These are phyloP conservation scores for Barnettozyma californica DNA, from an alignment of 805 yeast genomes.

Conservation along the genomic window DNA sequence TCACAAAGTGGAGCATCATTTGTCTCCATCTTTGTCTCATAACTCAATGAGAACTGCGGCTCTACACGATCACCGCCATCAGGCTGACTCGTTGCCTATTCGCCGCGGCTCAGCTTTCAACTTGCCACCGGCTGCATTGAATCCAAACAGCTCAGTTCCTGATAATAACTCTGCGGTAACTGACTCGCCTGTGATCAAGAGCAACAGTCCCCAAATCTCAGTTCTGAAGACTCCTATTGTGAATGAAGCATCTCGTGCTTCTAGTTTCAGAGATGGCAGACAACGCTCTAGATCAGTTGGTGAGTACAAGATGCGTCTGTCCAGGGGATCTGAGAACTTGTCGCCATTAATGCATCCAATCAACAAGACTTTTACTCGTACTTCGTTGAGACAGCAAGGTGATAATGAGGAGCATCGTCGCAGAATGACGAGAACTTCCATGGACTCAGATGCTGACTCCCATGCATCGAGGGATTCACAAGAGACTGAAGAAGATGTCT, in stretches of 20 bases:
- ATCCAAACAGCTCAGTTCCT: constrained; percentile 1
- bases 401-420: constrained; percentile 32
- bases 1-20: constrained; percentile 1
- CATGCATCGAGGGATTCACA: constrained; percentile 75
- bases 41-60: constrained; percentile 36
- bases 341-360: constrained; percentile 23
- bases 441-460: constrained; percentile 63
- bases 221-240: not conserved
- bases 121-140: constrained; percentile 22
- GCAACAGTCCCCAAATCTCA: not conserved
- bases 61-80: constrained; percentile 45
- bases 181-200: not conserved
- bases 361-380: constrained; percentile 16
- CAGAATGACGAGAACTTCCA: constrained; percentile 28
- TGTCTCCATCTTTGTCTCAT: constrained; percentile 23
- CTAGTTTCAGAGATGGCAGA: constrained; percentile 12
- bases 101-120: constrained; percentile 25
- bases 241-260: constrained; percentile 1
- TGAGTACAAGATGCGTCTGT: constrained; percentile 29
- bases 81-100: constrained; percentile 36
- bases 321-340: constrained; percentile 16
- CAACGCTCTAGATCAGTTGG: constrained; percentile 30
- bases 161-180: not conserved
- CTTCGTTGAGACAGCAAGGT: constrained; percentile 26
- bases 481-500: constrained; percentile 95